Percentiles rank a stretch among this genome's conserved stretches.
Conservation (phyloP, 768 basidiomycete species). For the Floccularia luteovirens region DNA sequence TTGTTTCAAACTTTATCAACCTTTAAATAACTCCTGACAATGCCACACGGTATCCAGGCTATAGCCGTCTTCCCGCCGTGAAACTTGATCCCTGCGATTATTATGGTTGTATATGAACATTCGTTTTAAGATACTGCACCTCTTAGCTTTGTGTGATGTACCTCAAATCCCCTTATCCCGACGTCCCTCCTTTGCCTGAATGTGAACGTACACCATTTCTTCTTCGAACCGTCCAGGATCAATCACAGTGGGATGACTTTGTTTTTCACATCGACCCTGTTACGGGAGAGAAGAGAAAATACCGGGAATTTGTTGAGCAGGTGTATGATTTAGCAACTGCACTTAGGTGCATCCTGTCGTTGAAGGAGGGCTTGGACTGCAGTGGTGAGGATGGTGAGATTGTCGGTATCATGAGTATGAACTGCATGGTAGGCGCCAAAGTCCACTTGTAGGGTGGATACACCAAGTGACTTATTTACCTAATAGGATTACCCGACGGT, state of each 20-base stretch:
- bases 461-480: background rate
- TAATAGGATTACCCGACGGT: background rate
- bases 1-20: too few species aligned
- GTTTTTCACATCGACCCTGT: background rate
- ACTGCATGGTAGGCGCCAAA: constrained; percentile 31
- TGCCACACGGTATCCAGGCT: too few species aligned
- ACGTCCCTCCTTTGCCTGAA: background rate
- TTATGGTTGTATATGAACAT: too few species aligned
- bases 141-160: too few species aligned
- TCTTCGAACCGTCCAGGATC: background rate
- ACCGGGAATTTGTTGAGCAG: constrained; percentile 20
- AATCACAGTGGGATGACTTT: background rate
- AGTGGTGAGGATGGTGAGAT: constrained; percentile 29
- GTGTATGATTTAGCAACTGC: constrained; percentile 40
- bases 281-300: background rate
- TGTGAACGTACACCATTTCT: background rate
- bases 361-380: constrained; percentile 39
- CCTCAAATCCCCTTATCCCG: background rate
- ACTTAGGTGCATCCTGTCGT: constrained; percentile 19
- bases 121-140: too few species aligned
- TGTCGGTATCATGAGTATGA: constrained; percentile 47
- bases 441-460: background rate
- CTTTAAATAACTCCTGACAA: too few species aligned
- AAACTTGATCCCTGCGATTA: too few species aligned
- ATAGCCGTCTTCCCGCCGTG: too few species aligned